These are phyloP conservation scores for Lactarius hatsudake DNA, from an alignment of 768 basidiomycete species.

Conservation along the genomic window DNA sequence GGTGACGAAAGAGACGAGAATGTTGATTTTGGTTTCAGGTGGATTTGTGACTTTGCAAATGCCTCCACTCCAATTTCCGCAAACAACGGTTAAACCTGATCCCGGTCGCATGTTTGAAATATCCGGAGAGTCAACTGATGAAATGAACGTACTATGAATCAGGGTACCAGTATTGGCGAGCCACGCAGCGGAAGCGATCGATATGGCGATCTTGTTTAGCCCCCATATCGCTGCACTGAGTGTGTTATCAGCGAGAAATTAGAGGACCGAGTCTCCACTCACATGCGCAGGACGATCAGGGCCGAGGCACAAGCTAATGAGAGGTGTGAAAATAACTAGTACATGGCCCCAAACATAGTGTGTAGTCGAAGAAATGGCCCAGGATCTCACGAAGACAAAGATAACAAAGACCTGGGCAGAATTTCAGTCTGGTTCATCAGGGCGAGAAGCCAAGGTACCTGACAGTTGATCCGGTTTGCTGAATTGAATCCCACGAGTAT, in stretches of 20 bases:
- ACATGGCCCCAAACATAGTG: neutral
- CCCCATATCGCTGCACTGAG: slow-evolving; percentile 12
- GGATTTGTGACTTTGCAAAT: neutral
- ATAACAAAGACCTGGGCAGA: neutral
- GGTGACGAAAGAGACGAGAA: neutral
- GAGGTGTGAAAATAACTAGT: slow-evolving; percentile 2
- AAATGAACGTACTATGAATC: neutral
- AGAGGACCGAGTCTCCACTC: neutral
- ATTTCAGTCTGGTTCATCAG: neutral
- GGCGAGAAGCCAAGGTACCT: neutral
- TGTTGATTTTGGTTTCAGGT: neutral
- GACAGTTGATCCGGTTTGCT: neutral
- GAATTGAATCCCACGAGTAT: neutral
- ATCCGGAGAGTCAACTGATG: neutral
- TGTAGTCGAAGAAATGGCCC: neutral
- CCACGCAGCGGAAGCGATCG: neutral
- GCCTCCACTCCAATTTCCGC: neutral
- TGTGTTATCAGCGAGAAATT: neutral
- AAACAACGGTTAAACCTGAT: neutral
- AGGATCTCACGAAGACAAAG: neutral
- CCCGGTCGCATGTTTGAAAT: neutral
- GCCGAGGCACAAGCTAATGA: slow-evolving; percentile 9
- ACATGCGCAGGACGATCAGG: slow-evolving; percentile 23
- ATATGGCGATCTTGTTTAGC: slow-evolving; percentile 3
- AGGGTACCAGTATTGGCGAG: neutral